Base-by-base conservation (phyloP, 208 protist species). In the Acanthamoeba lenticulata region DNA sequence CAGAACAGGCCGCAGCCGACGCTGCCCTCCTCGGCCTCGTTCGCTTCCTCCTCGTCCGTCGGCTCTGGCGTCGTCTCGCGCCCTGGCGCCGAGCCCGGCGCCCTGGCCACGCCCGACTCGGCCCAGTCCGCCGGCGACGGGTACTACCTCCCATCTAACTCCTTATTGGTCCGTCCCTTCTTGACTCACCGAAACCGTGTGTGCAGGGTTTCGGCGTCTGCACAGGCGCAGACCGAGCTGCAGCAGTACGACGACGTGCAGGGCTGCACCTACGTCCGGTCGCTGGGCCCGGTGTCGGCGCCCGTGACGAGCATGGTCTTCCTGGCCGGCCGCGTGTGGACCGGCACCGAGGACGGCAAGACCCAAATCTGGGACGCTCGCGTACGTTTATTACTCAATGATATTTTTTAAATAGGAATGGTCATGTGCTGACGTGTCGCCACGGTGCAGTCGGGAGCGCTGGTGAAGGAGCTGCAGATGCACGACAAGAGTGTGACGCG, bases 391-490 rank as follows among this genome's bases (percentile, higher is more conserved):
- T n/a, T n/a, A n/a, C n/a, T n/a, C n/a, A n/a, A n/a, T n/a, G n/a
- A n/a, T n/a, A n/a, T n/a, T n/a, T n/a, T n/a, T n/a, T n/a, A n/a
- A n/a, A n/a, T n/a, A n/a, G n/a, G n/a, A n/a, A n/a, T n/a, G n/a
- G n/a, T n/a, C n/a, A n/a, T n/a, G n/a, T n/a, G n/a, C n/a, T n/a
- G n/a, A n/a, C n/a, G n/a, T n/a, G n/a, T n/a, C n/a, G n/a, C n/a
- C n/a, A n/a, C n/a, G n/a, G n/a, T n/a, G 21, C 74, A 85, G 74
- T 38, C 74, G 38, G 44, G n/a, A 36, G 3, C 74, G 74, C 74
- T 85, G 42, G 9, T 85, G 27, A 90, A 90, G 83, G 45, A 60
- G 21, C n/a, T 60, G 1, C 83, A 90, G 45, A 90, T 90, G 83
- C 83, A 90, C 38, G 36, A 42, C 44, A 36, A n/a, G 24, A 2